Conservation (phyloP, 192 early-diverging fungal species). For the Coemansia sp. region DNA sequence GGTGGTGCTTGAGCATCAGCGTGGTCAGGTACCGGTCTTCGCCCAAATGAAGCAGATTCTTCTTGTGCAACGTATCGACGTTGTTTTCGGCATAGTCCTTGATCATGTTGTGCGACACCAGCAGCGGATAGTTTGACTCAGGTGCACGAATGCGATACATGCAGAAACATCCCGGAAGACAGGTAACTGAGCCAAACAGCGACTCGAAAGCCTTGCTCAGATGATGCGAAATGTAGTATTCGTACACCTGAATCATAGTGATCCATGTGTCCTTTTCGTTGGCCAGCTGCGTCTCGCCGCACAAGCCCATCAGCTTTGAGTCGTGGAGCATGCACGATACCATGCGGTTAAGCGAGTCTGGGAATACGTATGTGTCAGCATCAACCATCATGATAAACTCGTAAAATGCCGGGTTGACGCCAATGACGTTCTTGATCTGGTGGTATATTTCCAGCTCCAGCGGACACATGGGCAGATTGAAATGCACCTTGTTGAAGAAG, state of each 20-base stretch:
- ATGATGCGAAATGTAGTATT: conserved; percentile 98
- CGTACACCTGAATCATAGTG: conserved; percentile 99
- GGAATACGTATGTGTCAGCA: conserved; percentile 92
- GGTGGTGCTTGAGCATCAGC: conserved; percentile 97
- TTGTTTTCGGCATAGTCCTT: conserved; percentile 90
- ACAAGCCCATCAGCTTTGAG: conserved; percentile 90
- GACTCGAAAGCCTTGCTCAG: conserved; percentile 98
- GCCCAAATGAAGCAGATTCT: conserved; percentile 97
- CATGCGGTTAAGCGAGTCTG: conserved; percentile 94
- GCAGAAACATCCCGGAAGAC: conserved; percentile 98
- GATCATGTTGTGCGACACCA: conserved; percentile 84
- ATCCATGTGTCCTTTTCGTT: conserved; percentile 96
- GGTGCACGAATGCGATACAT: conserved; percentile 98
- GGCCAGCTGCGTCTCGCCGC: conserved; percentile 93
- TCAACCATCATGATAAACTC: conserved; percentile 99
- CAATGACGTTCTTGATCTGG: conserved; percentile 99
- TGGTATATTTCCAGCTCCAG: conserved; percentile 98
- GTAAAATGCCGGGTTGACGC: conserved; percentile 96
- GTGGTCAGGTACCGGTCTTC: conserved; percentile 98
- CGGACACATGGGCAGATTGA: conserved; percentile 87
- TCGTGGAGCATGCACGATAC: conserved; percentile 94
- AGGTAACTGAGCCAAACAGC: conserved; percentile 95
- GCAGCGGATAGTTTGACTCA: conserved; percentile 85
- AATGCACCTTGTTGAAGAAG: conserved; percentile 95
- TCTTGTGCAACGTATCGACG: conserved; percentile 97